Evolutionary conservation across 768 basidiomycete species (phyloP), one percentile per base, ranked within the genome.

Genomic region (Boletus sp.): DNA sequence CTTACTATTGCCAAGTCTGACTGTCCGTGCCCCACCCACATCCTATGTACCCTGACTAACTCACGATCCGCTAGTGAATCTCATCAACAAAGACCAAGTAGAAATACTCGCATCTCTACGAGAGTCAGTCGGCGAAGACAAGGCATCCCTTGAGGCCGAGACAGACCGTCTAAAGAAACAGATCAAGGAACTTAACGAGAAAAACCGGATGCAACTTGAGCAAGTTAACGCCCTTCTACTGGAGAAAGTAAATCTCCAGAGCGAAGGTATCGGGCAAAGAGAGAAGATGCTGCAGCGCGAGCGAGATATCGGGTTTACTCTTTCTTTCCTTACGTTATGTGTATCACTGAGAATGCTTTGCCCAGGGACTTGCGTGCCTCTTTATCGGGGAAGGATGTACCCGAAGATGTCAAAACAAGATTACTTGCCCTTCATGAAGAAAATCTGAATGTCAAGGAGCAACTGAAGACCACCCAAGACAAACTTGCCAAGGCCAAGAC

Each of bases 61-160:
- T 29, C 42, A 29, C 19, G 27, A 37, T 60, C 43, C 35, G 33
- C 13, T 63, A 96, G 94, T 98, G 64, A 89, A 83, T 42, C 79
- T 98, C 41, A 88, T 98, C 42, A 90, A 93, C 75, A 93, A 91
- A 68, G 93, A 97, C 66, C 93, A 98, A 68, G 75, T 94, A 21
- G 94, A 95, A 49, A 93, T 95, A 54, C 84, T 98, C 32, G 80
- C 85, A 3, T 84, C 84, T 7, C 74, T 97, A 27, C 85, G 95
- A 39, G 91, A 93, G 54, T 93, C 90, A 2, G 90, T 96, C 40
- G 88, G 87, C 65, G 87, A 90, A 66, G 95, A 98, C 70, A 93
- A 93, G 70, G 78, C 79, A 13, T 81, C 75, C 14, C 78, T 95
- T 10, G 89, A 90, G 64, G 75, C 73, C 2, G 89, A 95, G 51